Evolutionary conservation across 2,329 filamentous ascomycete genomes (phyloP).

Genomic region (Monascus ruber): DNA sequence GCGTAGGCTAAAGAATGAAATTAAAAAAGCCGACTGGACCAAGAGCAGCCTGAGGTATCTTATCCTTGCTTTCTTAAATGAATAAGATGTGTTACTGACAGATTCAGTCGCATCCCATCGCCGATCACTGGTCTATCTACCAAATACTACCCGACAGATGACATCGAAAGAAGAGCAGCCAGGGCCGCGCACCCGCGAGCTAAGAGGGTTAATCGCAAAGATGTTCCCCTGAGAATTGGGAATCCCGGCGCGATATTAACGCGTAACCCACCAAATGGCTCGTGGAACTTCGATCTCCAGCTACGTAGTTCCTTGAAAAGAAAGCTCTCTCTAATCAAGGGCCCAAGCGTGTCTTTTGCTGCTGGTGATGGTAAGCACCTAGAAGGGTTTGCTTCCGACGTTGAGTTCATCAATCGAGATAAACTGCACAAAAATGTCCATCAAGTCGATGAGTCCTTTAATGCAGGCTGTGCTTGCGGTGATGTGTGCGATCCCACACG

Average conservation of each 20-base stretch:
- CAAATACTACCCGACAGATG: conserved; percentile 13
- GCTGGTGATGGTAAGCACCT: conserved; percentile 7
- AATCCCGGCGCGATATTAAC: conserved; percentile 2
- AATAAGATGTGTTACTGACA: background rate
- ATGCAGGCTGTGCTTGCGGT: conserved; percentile 22
- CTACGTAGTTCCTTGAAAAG: conserved; percentile 9
- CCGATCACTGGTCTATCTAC: conserved; percentile 9
- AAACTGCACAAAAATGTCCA: conserved; percentile 21
- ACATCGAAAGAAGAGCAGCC: conserved; percentile 7
- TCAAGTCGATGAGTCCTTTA: conserved; percentile 17
- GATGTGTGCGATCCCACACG: conserved; percentile 12
- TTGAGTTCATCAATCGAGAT: conserved; percentile 29
- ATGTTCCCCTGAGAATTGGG: conserved; percentile 4
- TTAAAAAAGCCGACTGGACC: conserved; percentile 5
- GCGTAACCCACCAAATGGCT: background rate
- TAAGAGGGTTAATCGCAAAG: conserved; percentile 6
- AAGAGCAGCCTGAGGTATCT: background rate
- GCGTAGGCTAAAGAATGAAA: conserved; percentile 6
- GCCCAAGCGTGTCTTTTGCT: conserved; percentile 17
- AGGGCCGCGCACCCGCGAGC: conserved; percentile 10
- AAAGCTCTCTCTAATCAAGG: conserved; percentile 16
- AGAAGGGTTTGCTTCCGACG: conserved; percentile 19
- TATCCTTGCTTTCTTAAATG: background rate
- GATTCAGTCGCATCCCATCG: background rate
- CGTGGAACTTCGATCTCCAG: conserved; percentile 1